Percentiles rank a stretch among this genome's conserved stretches.
Conservation (phyloP, 345 rosid species). For the Trapa incisa region DNA sequence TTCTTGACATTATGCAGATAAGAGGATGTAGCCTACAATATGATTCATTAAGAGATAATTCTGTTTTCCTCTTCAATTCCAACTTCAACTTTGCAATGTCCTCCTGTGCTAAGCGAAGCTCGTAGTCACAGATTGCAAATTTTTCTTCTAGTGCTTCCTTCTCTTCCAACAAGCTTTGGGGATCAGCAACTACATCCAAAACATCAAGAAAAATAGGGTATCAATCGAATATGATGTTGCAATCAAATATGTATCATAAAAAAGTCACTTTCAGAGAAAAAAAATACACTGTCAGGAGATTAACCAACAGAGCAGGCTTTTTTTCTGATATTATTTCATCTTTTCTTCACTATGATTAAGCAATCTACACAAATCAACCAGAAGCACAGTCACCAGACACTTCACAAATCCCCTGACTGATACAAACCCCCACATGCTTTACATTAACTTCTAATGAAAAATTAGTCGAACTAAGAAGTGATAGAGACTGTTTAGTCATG, state of each 20-base stretch:
- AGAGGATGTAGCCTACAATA: slow-evolving; percentile 28
- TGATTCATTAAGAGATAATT: slow-evolving; percentile 23
- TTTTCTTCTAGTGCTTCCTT: slow-evolving; percentile 72
- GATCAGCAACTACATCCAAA: slow-evolving; percentile 65
- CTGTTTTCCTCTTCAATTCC: slow-evolving; percentile 59
- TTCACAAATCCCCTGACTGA: background rate
- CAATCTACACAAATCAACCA: background rate
- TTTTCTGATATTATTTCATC: too few species aligned
- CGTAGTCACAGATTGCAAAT: slow-evolving; percentile 71
- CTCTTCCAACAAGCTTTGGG: slow-evolving; percentile 83
- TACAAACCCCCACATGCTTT: background rate
- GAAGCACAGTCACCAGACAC: background rate
- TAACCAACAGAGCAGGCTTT: background rate
- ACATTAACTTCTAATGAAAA: background rate
- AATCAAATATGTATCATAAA: slow-evolving; percentile 1
- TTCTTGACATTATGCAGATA: background rate
- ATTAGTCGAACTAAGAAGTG: background rate
- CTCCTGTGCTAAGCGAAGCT: slow-evolving; percentile 85
- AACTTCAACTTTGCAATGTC: slow-evolving; percentile 61
- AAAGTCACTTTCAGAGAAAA: background rate
- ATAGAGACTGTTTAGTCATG: background rate
- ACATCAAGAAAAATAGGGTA: slow-evolving; percentile 7
- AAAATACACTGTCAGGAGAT: background rate
- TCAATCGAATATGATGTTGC: slow-evolving; percentile 10
- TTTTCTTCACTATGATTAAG: background rate